Base-by-base conservation (phyloP, 1,139 yeast species). In the Magnusiomyces ingens region DNA sequence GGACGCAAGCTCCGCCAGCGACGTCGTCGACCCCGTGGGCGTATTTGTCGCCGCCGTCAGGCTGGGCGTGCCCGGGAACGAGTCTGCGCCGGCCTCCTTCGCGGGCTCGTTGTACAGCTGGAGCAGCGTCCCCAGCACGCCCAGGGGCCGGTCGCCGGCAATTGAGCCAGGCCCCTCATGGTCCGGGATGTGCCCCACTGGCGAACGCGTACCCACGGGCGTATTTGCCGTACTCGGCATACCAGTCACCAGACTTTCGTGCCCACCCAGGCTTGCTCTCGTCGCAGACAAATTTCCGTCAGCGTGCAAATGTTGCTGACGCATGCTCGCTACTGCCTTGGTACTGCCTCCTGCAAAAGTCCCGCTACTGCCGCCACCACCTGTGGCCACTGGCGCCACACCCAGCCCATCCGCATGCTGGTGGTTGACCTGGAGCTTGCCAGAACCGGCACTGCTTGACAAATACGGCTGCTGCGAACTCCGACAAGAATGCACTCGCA, bases 41-140 rank as follows among this genome's bases (percentile, higher is more conserved):
- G 47, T 47, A 29, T 2, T 41, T 12, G 41, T 19, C 51, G 43
- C 26, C 29, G 43, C 18, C 32, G 12, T 3, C 22, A 53, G 55
- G 6, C 53, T 53, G 8, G 51, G 48, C 6, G 55, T 53, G 8
- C 55, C 55, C 17, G 55, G 17, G 2, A 12, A 26, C 22, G 13
- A n/a, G 13, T 26, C 42, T 3, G 32, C 35, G 4, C 15, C 45
- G 1, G 46, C 43, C 35, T 48, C 43, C 5, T 21, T 18, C 26
- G 2, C 22, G 15, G 26, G 29, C 21, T 4, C 41, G 4, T 79
- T 83, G 62, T 88, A 87, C 53, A 89, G 74, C 60, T 82, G 79
- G 58, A 89, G 73, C 58, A 89, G 73, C 1, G 91, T 81, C 0
- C 95, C 86, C 38, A 89, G 75, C 17, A 89, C 91, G 64, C 96